Evolutionary conservation across 805 yeast species (phyloP).

Genomic region (Candida khao-thaluensis): DNA sequence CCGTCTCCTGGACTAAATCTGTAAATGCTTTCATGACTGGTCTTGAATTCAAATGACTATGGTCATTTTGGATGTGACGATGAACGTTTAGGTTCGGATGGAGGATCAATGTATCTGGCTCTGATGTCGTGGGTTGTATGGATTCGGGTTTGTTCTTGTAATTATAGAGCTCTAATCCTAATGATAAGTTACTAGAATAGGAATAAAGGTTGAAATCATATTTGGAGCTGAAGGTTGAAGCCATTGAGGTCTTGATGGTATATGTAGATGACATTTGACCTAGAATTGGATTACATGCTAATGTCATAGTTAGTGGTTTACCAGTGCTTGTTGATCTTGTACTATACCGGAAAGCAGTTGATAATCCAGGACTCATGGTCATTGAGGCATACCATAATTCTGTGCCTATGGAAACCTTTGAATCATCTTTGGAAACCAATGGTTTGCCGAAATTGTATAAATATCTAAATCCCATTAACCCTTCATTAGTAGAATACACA

Average conservation of each 20-base stretch:
- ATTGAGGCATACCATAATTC: constrained; percentile 87
- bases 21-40: constrained; percentile 49
- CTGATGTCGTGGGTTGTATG: neutral
- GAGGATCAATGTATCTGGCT: neutral
- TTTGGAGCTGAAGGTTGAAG: constrained; percentile 75
- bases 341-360: constrained; percentile 80
- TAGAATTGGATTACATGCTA: constrained; percentile 83
- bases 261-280: constrained; percentile 89
- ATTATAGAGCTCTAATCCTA: constrained; percentile 86
- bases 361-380: constrained; percentile 85
- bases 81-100: neutral
- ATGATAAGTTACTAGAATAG: constrained; percentile 77
- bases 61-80: constrained; percentile 8
- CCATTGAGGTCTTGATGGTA: constrained; percentile 73
- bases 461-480: constrained; percentile 76
- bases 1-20: constrained; percentile 48
- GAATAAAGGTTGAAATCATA: constrained; percentile 91
- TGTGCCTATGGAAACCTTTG: constrained; percentile 72
- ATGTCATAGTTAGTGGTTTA: constrained; percentile 83
- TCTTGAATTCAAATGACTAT: constrained; percentile 5
- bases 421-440: constrained; percentile 47
- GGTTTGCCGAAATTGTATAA: constrained; percentile 63
- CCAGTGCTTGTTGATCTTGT: constrained; percentile 85
- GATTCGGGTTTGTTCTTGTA: constrained; percentile 16
- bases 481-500: constrained; percentile 80